A percentile compares a stretch with the other conserved stretches of the same genome.
These are phyloP conservation scores for Nakazawaea pomicola DNA, from an alignment of 805 yeast genomes.

Conservation along the genomic window DNA sequence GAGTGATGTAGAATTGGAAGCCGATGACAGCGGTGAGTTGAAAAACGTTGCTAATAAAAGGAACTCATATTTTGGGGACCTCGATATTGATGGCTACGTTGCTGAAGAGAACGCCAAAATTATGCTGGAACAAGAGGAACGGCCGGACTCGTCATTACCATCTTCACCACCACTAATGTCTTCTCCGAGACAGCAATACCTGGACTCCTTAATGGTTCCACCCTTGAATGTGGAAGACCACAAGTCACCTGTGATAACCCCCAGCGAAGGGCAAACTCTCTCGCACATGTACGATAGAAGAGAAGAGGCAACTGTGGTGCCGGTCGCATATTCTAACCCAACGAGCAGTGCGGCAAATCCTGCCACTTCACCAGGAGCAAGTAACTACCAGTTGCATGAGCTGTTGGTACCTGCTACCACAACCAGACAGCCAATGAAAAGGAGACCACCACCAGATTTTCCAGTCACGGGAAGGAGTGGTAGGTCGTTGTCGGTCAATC, in stretches of 20 bases:
- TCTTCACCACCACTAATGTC: too few relatives aligned
- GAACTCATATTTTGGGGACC: constrained; percentile 9
- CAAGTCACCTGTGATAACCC: constrained; percentile 7
- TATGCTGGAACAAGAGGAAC: neutral
- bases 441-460: constrained; percentile 37
- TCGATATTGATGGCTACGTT: constrained; percentile 2
- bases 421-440: constrained; percentile 15
- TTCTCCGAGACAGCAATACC: neutral
- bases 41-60: constrained; percentile 9
- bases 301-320: constrained; percentile 29
- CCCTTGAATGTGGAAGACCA: constrained; percentile 5
- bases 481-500: constrained; percentile 29
- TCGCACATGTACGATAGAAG: constrained; percentile 31
- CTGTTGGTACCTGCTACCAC: neutral
- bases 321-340: constrained; percentile 21
- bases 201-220: neutral
- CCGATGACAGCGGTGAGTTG: neutral
- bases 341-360: constrained; percentile 10
- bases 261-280: constrained; percentile 12
- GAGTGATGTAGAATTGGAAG: constrained; percentile 9
- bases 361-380: constrained; percentile 14
- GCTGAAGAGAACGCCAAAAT: neutral
- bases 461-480: constrained; percentile 32
- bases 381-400: constrained; percentile 17
- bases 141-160: too few relatives aligned